phyloP scores from a whole-genome alignment of 352 stramenopile genomes.

The Globisporangium heterothallicum region DNA sequence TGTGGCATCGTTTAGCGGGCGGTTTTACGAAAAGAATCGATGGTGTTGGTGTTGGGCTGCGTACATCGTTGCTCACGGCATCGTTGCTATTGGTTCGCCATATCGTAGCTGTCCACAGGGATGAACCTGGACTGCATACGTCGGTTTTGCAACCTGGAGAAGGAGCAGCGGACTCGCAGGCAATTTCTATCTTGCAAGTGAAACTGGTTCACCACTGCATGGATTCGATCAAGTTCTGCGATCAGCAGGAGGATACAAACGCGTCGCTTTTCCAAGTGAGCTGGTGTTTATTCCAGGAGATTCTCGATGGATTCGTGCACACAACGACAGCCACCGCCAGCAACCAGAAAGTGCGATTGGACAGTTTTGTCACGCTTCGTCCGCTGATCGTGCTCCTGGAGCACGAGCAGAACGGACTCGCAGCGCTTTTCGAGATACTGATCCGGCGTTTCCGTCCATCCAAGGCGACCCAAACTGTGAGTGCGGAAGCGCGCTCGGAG shows the following conservation, averaged over 20 bases:
- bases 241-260: slow-evolving; percentile 18
- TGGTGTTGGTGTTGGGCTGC: slow-evolving; percentile 21
- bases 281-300: slow-evolving; percentile 53
- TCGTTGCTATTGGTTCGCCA: slow-evolving; percentile 49
- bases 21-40: slow-evolving; percentile 25
- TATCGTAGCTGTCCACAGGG: slow-evolving; percentile 20
- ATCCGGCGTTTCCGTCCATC: slow-evolving; percentile 40
- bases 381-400: slow-evolving; percentile 41
- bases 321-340: slow-evolving; percentile 12
- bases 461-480: neutral
- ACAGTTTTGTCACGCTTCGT: slow-evolving; percentile 28
- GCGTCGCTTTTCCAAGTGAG: slow-evolving; percentile 48
- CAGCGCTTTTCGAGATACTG: slow-evolving; percentile 46
- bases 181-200: slow-evolving; percentile 24
- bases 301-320: slow-evolving; percentile 42
- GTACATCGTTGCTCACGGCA: slow-evolving; percentile 42
- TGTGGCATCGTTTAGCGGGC: slow-evolving; percentile 27
- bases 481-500: slow-evolving; percentile 17
- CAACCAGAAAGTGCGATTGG: slow-evolving; percentile 32
- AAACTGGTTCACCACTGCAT: slow-evolving; percentile 58
- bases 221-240: slow-evolving; percentile 36
- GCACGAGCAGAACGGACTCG: slow-evolving; percentile 48
- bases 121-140: neutral
- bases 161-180: slow-evolving; percentile 7
- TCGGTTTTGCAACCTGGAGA: neutral